Conservation (phyloP, 2,329 filamentous ascomycete species). For the Gremmenia infestans region DNA sequence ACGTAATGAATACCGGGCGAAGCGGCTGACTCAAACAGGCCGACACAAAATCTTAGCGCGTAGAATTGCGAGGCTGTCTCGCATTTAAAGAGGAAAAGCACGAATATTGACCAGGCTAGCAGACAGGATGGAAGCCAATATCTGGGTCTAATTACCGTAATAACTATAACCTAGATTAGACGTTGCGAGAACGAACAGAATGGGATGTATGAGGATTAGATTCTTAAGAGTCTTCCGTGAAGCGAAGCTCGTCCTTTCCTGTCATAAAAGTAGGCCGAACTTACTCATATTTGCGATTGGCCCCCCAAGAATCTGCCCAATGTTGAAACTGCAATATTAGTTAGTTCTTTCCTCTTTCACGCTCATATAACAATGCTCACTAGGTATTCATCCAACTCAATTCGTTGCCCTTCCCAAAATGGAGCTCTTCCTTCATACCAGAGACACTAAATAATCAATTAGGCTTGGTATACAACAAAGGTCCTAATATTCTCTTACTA, state of each 20-base stretch:
- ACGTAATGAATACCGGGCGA: conserved; percentile 40
- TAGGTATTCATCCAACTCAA: conserved; percentile 43
- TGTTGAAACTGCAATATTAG: conserved; percentile 27
- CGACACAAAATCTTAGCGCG: conserved; percentile 22
- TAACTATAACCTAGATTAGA: conserved; percentile 18
- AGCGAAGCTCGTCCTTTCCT: no score
- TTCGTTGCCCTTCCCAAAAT: conserved; percentile 37
- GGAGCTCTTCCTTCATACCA: conserved; percentile 42
- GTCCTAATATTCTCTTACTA: conserved; percentile 25
- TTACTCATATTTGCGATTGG: conserved; percentile 37
- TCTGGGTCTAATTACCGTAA: conserved; percentile 36
- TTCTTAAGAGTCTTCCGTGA: no score
- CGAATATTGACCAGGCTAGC: conserved; percentile 25
- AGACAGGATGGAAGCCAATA: conserved; percentile 38
- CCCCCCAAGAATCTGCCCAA: conserved; percentile 50
- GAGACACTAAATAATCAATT: conserved; percentile 26
- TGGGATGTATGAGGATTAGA: no score
- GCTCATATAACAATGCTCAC: no score
- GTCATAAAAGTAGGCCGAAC: no score
- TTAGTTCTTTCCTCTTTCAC: no score
- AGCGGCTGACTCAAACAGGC: conserved; percentile 30
- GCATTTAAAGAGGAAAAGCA: conserved; percentile 30
- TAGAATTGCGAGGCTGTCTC: conserved; percentile 32
- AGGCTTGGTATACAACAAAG: no score
- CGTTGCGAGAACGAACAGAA: no score